Conservation (phyloP, 2,329 filamentous ascomycete species). For the Paracoccidioides lutzii region DNA sequence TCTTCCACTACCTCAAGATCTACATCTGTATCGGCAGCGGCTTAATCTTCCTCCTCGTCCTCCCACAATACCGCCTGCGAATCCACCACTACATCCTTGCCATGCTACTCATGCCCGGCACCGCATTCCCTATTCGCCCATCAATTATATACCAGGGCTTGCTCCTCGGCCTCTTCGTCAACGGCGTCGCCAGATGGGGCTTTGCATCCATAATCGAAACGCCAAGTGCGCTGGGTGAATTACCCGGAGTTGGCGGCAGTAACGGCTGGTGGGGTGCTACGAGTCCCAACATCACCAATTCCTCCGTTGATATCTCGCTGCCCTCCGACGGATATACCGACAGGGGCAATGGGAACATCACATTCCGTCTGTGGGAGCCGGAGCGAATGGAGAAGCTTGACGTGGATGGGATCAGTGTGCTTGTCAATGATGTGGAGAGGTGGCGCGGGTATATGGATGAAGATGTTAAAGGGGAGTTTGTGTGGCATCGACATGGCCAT, state of each 20-base stretch:
- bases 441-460: conserved; percentile 45
- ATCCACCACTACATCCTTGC: conserved; percentile 94
- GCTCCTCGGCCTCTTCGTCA: conserved; percentile 81
- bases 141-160: conserved; percentile 80
- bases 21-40: conserved; percentile 55
- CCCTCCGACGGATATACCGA: conserved; percentile 22
- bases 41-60: conserved; percentile 56
- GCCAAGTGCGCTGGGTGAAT: conserved; percentile 49
- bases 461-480: conserved; percentile 35
- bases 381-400: conserved; percentile 27
- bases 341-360: conserved; percentile 34
- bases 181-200: conserved; percentile 86
- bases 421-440: conserved; percentile 53
- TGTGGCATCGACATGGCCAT: conserved; percentile 35
- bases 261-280: conserved; percentile 33
- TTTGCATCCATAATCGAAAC: conserved; percentile 86
- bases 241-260: conserved; percentile 30
- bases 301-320: conserved; percentile 33
- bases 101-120: conserved; percentile 75
- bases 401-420: conserved; percentile 45
- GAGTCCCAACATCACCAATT: conserved; percentile 42
- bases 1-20: conserved; percentile 63
- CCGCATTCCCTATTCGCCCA: conserved; percentile 73
- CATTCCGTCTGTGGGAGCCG: conserved; percentile 31
- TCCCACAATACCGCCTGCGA: conserved; percentile 68